Conservation (phyloP, 2,329 filamentous ascomycete genomes). For the Neonectria faginata region DNA sequence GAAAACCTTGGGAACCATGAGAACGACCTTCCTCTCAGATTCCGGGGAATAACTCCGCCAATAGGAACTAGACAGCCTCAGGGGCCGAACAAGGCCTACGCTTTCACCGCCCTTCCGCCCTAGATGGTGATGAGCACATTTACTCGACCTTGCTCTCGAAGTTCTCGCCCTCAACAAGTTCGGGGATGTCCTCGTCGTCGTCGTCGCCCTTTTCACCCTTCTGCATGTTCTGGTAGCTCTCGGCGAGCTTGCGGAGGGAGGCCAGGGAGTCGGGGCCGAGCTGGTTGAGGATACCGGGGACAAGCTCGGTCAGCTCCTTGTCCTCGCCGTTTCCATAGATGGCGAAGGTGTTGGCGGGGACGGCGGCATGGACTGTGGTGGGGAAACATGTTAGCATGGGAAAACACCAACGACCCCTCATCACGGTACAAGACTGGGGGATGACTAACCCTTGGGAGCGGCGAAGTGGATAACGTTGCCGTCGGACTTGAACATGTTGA, state of each 20-base stretch:
- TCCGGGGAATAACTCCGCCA: constrained; percentile 41
- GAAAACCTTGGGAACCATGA: constrained; percentile 41
- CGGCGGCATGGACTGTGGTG: constrained; percentile 87
- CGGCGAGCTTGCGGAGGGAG: constrained; percentile 96
- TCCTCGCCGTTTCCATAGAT: constrained; percentile 99
- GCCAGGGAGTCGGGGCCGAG: constrained; percentile 98
- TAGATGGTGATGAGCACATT: constrained; percentile 43
- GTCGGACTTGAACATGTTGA: constrained; percentile 99
- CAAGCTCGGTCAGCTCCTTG: constrained; percentile 99
- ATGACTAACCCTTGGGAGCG: constrained; percentile 88
- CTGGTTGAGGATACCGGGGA: constrained; percentile 99
- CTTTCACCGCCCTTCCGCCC: constrained; percentile 42
- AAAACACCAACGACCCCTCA: constrained; percentile 36
- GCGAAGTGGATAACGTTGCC: constrained; percentile 99
- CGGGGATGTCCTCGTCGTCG: constrained; percentile 96
- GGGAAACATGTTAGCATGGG: constrained; percentile 30
- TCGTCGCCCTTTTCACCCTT: constrained; percentile 89
- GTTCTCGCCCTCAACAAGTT: constrained; percentile 96
- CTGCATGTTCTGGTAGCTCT: constrained; percentile 99
- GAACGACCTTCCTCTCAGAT: constrained; percentile 43
- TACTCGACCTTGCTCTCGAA: constrained; percentile 99
- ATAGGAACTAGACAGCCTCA: constrained; percentile 42
- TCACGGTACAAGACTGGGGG: constrained; percentile 26
- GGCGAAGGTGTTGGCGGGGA: constrained; percentile 98
- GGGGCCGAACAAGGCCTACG: constrained; percentile 40